Evolutionary conservation across 2,329 filamentous ascomycete genomes (phyloP).

Genomic region (Colletotrichum simmondsii): DNA sequence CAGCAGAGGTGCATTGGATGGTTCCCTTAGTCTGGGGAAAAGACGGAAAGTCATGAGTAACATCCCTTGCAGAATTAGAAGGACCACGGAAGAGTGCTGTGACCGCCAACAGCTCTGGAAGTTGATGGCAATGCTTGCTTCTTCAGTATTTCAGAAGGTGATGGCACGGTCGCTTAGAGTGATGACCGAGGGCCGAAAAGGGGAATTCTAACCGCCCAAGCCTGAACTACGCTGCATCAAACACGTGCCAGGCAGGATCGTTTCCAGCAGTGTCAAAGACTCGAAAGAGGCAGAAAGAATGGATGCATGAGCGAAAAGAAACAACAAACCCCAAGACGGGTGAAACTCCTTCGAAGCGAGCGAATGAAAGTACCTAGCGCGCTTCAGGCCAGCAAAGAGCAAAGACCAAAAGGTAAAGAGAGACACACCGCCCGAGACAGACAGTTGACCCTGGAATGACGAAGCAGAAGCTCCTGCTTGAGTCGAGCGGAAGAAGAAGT

Average conservation of each 20-base stretch:
- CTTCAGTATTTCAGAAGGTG: no score
- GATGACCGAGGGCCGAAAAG: not conserved
- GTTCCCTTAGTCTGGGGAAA: not conserved
- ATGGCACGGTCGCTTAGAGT: no score
- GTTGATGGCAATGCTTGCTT: not conserved
- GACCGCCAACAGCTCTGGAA: not conserved
- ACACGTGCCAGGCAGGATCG: not conserved
- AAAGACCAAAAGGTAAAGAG: no score
- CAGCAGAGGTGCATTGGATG: not conserved
- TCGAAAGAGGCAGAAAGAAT: not conserved
- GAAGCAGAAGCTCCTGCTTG: not conserved
- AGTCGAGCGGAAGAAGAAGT: not conserved
- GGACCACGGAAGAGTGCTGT: not conserved
- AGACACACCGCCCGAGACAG: not conserved
- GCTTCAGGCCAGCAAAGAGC: not conserved
- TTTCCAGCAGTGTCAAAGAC: not conserved
- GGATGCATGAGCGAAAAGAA: not conserved
- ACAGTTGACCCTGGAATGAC: not conserved
- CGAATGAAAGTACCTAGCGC: not conserved
- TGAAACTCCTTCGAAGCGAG: constrained; percentile 2
- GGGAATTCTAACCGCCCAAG: not conserved
- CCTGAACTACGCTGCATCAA: not conserved
- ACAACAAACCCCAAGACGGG: not conserved
- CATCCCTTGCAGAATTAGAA: not conserved
- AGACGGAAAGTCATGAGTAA: not conserved